Conservation (phyloP, 176 grass and related monocot species). For the Eragrostis nindensis region DNA sequence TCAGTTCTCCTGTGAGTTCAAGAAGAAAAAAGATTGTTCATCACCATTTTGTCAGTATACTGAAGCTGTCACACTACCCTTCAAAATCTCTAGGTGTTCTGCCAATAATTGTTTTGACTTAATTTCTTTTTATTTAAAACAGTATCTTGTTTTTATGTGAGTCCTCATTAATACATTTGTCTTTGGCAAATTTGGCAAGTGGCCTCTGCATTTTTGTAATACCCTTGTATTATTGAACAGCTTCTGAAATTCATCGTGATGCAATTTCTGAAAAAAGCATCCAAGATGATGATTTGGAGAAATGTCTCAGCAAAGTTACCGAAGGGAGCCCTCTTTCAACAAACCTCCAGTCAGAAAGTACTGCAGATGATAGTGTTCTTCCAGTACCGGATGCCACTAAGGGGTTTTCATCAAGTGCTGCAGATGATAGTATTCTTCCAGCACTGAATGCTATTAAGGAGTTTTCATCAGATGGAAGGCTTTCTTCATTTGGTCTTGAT, state of each 20-base stretch:
- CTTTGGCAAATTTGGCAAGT: background rate
- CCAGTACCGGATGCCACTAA: background rate
- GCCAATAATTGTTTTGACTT: background rate
- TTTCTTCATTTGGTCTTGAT: slow-evolving; percentile 18
- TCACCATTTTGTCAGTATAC: background rate
- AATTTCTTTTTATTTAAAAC: slow-evolving; percentile 19
- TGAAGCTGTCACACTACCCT: background rate
- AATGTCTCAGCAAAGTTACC: background rate
- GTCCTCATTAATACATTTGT: background rate
- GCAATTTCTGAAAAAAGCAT: slow-evolving; percentile 8
- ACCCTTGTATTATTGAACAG: background rate
- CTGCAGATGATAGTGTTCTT: background rate
- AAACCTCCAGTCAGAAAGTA: background rate
- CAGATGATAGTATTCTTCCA: background rate
- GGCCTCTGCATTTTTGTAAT: slow-evolving; percentile 6
- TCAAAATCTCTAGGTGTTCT: background rate
- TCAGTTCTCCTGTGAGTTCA: no score
- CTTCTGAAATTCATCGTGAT: background rate
- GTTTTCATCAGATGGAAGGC: slow-evolving; percentile 3
- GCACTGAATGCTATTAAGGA: slow-evolving; percentile 2
- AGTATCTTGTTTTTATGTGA: background rate
- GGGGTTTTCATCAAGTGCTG: background rate
- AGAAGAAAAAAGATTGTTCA: no score
- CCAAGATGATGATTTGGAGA: background rate
- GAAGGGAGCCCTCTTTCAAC: background rate